A percentile compares a stretch with the other conserved stretches of the same genome.
Evolutionary conservation across 2,329 filamentous ascomycete genomes (phyloP).

Genomic region (Fonsecaea multimorphosa): DNA sequence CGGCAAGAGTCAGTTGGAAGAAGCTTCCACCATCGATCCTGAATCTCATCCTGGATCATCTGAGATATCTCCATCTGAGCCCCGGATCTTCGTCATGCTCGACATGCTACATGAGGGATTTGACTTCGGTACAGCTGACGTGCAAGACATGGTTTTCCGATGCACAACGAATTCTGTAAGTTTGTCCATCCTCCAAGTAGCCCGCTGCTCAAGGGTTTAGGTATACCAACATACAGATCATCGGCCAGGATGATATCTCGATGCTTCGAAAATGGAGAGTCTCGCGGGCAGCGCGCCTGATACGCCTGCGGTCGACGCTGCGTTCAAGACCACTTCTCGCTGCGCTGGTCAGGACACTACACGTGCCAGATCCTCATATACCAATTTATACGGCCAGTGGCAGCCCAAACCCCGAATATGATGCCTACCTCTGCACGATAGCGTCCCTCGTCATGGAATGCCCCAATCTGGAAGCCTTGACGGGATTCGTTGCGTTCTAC

Average conservation of each 20-base stretch:
- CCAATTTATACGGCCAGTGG: slow-evolving; percentile 42
- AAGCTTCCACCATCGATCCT: slow-evolving; percentile 61
- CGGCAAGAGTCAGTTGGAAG: slow-evolving; percentile 39
- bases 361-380: slow-evolving; percentile 58
- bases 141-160: slow-evolving; percentile 63
- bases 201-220: slow-evolving; percentile 42
- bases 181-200: slow-evolving; percentile 31
- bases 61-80: slow-evolving; percentile 55
- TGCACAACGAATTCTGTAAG: slow-evolving; percentile 58
- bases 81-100: slow-evolving; percentile 53
- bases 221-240: slow-evolving; percentile 58
- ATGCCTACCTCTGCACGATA: slow-evolving; percentile 59
- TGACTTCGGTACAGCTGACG: slow-evolving; percentile 60
- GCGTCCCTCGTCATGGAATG: slow-evolving; percentile 65
- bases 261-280: slow-evolving; percentile 57
- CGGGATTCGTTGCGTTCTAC: slow-evolving; percentile 61
- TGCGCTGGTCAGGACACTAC: slow-evolving; percentile 59
- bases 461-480: slow-evolving; percentile 61
- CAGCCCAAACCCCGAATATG: slow-evolving; percentile 49
- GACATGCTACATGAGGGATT: slow-evolving; percentile 61
- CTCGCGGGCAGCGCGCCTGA: slow-evolving; percentile 58
- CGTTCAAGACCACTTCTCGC: slow-evolving; percentile 59
- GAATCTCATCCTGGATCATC: slow-evolving; percentile 59
- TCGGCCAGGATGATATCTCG: slow-evolving; percentile 54
- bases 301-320: slow-evolving; percentile 61